Evolutionary conservation across 805 yeast genomes (phyloP).

Genomic region (Metschnikowia amazonensis): DNA sequence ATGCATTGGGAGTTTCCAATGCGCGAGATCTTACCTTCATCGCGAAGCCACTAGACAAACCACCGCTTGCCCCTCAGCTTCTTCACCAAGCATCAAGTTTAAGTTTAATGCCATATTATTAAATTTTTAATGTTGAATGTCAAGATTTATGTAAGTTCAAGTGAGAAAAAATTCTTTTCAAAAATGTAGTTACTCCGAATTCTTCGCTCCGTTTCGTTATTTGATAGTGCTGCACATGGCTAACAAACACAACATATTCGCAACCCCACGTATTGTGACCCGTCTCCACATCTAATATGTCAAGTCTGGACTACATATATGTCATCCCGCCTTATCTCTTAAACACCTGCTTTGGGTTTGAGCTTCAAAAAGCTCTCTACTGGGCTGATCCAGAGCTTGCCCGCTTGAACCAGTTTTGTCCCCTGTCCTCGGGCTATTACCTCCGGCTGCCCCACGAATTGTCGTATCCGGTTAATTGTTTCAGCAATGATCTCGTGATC

Average conservation of each 20-base stretch:
- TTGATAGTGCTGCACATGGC: conserved; percentile 5
- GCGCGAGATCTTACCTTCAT: background rate
- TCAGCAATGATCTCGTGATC: conserved; percentile 30
- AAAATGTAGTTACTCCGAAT: background rate
- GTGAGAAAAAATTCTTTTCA: background rate
- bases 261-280: conserved; percentile 6
- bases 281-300: conserved; percentile 9
- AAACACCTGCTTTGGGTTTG: conserved; percentile 34
- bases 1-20: background rate
- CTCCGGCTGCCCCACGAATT: conserved; percentile 18
- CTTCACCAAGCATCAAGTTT: background rate
- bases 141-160: too few relatives aligned
- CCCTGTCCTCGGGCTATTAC: conserved; percentile 25
- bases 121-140: too few relatives aligned
- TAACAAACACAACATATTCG: conserved; percentile 3
- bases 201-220: background rate
- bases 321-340: conserved; percentile 43
- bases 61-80: background rate
- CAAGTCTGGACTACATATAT: conserved; percentile 22
- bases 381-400: conserved; percentile 25
- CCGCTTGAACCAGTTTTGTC: conserved; percentile 24
- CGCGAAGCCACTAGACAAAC: background rate
- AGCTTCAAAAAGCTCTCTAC: conserved; percentile 25
- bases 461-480: conserved; percentile 12
- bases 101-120: too few relatives aligned